A percentile compares a stretch with the other conserved stretches of the same genome.
Conservation (phyloP, 2,329 filamentous ascomycete species). For the Magnaporthiopsis incrustans region DNA sequence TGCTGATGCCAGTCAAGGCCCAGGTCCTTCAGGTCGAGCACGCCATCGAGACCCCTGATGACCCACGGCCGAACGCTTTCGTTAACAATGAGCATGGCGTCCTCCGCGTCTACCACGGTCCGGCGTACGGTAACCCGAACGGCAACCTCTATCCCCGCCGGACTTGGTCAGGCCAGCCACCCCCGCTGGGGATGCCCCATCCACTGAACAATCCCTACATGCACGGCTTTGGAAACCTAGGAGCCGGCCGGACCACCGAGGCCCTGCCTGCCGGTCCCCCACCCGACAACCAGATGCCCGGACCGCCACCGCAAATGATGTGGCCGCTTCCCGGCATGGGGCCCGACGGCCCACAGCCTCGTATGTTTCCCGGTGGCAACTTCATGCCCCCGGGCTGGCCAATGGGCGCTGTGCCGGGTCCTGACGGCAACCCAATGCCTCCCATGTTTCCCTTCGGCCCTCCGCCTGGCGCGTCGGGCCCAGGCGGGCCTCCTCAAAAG, state of each 20-base stretch:
- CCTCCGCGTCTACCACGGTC: constrained; percentile 50
- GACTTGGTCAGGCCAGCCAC: constrained; percentile 20
- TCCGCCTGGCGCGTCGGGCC: background rate
- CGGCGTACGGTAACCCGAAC: constrained; percentile 43
- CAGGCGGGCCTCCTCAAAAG: background rate
- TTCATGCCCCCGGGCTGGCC: constrained; percentile 11
- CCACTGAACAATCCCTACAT: constrained; percentile 35
- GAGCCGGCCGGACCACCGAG: constrained; percentile 11
- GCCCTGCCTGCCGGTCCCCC: background rate
- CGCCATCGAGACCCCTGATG: constrained; percentile 40
- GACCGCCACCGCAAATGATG: background rate
- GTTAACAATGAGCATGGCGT: constrained; percentile 44
- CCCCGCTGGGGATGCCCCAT: constrained; percentile 35
- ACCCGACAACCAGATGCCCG: background rate
- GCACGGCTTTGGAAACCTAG: constrained; percentile 23
- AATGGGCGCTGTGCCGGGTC: background rate
- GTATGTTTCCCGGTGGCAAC: background rate
- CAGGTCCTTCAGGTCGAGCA: constrained; percentile 48
- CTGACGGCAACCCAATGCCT: background rate
- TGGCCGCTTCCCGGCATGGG: background rate
- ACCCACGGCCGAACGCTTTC: constrained; percentile 53
- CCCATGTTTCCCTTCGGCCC: background rate
- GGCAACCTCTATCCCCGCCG: constrained; percentile 37
- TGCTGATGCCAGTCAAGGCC: constrained; percentile 38
- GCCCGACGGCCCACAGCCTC: background rate